Base-by-base conservation (phyloP, 371 early-diverging fungal genomes). In the Homolaphlyctis polyrhiza region DNA sequence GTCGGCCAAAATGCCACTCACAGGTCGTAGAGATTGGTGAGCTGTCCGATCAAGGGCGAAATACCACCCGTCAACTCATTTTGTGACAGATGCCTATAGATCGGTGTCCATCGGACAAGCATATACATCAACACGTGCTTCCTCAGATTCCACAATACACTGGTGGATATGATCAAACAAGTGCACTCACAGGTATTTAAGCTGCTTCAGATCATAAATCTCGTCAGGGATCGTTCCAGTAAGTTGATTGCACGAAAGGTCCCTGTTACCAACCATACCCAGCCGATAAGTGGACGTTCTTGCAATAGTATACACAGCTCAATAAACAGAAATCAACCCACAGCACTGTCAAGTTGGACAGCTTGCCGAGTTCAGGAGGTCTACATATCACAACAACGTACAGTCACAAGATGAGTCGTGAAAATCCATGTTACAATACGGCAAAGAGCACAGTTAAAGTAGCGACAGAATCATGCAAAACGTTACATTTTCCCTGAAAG, bases 311-410 rank as follows among this genome's bases (percentile, higher is more conserved):
- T n/a, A n/a, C n/a, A n/a, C n/a, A n/a, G n/a, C n/a, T n/a, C n/a
- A n/a, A n/a, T n/a, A n/a, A n/a, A n/a, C 18, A 33, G 35, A 18
- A 16, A 32, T 36, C 43, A 64, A 39, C 2, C 45, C 60, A 59
- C 62, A 65, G 27, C 21, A 47, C 45, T 5, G 18, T n/a, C 51
- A 70, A 47, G 25, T 58, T 60, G 27, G 54, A 36, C 6, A 70
- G 45, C 21, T 63, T 51, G 30, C 67, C 67, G 28, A 70, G 36
- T 13, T 39, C 30, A 21, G 23, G 23, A 23, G 71, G 67, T 29
- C 66, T 64, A n/a, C 16, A 23, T 23, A 45, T 16, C 45, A 45
- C 45, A 45, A 45, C 23, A 45, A 45, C 45, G 45, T 45, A 45
- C 45, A 45, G 45, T 45, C n/a, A n/a, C n/a, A n/a, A n/a, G n/a